These are phyloP conservation scores for Silene uniflora DNA, from an alignment of 148 eudicot species.

Conservation along the genomic window DNA sequence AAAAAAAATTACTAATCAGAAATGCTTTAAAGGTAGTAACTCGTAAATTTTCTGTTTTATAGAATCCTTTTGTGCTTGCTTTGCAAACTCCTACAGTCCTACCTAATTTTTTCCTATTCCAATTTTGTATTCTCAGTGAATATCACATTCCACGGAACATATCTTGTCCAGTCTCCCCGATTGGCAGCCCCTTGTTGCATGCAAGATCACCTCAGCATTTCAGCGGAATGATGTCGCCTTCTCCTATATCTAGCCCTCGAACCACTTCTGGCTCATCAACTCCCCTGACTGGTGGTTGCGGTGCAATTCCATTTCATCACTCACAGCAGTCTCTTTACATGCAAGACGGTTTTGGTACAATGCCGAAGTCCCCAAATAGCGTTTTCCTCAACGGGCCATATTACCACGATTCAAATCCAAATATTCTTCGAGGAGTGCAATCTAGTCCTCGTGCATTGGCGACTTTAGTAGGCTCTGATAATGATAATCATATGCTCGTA, in stretches of 20 bases:
- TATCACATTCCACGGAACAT: conserved; percentile 61
- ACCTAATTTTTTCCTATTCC: conserved; percentile 14
- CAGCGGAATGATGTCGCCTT: conserved; percentile 77
- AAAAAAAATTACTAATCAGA: not conserved
- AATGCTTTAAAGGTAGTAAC: not conserved
- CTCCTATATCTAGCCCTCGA: conserved; percentile 83
- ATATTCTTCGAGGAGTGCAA: conserved; percentile 54
- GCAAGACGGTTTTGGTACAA: conserved; percentile 53
- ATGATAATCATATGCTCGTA: conserved; percentile 38
- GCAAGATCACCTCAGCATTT: conserved; percentile 75
- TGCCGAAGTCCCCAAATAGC: conserved; percentile 49
- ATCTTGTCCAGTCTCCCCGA: conserved; percentile 96
- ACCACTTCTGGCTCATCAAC: conserved; percentile 90
- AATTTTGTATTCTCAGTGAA: conserved; percentile 52
- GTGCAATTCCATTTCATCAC: conserved; percentile 61
- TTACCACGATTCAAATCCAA: conserved; percentile 51
- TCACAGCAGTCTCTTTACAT: conserved; percentile 48
- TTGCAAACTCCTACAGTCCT: not conserved
- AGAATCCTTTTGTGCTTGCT: not conserved
- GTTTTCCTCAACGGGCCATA: conserved; percentile 47
- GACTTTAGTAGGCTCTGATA: conserved; percentile 35
- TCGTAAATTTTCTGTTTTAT: not conserved
- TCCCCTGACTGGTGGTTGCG: conserved; percentile 65
- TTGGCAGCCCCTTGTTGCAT: conserved; percentile 82
- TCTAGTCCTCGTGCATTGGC: conserved; percentile 48